phyloP scores from a whole-genome alignment of 108 stramenopile genomes.

The Schizochytrium sp. region DNA sequence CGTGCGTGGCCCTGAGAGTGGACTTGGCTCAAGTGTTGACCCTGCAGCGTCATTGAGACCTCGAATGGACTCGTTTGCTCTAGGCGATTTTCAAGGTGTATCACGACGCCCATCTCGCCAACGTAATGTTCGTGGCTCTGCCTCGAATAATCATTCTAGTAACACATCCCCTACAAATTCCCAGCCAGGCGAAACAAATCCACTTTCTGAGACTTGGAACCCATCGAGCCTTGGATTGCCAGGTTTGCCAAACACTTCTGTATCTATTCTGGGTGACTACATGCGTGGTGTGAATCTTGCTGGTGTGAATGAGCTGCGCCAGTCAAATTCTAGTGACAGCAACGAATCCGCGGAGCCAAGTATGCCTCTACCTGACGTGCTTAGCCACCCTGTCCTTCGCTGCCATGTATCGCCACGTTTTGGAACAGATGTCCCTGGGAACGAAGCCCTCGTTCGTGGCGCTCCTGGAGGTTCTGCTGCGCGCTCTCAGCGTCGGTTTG shows the following conservation, averaged over 20 bases:
- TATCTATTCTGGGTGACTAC: neutral
- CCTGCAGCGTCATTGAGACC: neutral
- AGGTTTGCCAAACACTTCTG: neutral
- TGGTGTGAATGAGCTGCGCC: neutral
- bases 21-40: neutral
- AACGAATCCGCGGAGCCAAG: neutral
- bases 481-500: neutral
- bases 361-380: neutral
- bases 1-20: neutral
- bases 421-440: neutral
- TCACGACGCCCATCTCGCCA: neutral
- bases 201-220: neutral
- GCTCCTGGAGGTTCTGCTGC: neutral
- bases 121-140: neutral
- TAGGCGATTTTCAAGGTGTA: neutral
- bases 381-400: neutral
- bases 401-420: neutral
- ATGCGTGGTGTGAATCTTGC: neutral
- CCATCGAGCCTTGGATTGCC: neutral
- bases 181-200: neutral
- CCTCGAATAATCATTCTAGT: neutral
- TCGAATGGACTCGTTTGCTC: slow-evolving; percentile 4
- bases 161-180: neutral
- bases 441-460: neutral
- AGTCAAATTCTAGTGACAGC: neutral